Conservation (phyloP, 768 basidiomycete species). For the Rhodotorula kratochvilovae region DNA sequence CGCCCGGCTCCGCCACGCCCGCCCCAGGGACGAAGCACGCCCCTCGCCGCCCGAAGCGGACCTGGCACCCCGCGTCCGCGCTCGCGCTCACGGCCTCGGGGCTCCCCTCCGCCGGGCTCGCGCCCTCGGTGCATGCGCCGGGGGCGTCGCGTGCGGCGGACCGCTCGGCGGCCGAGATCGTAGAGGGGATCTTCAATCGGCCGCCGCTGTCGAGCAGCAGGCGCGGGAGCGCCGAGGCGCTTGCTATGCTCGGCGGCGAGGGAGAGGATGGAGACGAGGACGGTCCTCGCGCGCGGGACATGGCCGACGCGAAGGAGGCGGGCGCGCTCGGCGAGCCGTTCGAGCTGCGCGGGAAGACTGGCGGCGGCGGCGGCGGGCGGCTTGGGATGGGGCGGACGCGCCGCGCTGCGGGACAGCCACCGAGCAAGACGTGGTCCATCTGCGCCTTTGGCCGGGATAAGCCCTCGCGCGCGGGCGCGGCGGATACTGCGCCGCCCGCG, state of each 20-base stretch:
- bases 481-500: not conserved
- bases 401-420: too few relatives aligned
- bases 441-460: not conserved
- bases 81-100: not conserved
- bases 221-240: not conserved
- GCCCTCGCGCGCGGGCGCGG: not conserved
- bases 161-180: constrained; percentile 28
- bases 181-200: constrained; percentile 34
- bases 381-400: too few relatives aligned
- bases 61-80: not conserved
- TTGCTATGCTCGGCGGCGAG: not conserved
- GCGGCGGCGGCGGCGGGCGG: too few relatives aligned
- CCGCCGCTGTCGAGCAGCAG: not conserved
- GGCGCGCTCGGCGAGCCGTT: constrained; percentile 2
- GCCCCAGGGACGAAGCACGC: not conserved
- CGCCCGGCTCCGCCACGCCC: not conserved
- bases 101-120: not conserved
- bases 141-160: not conserved
- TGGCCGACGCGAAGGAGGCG: not conserved
- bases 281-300: not conserved
- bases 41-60: not conserved
- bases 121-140: not conserved
- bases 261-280: too few relatives aligned
- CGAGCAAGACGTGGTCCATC: constrained; percentile 9
- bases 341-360: not conserved